Evolutionary conservation across 2,329 filamentous ascomycete genomes (phyloP).

Genomic region (Spiromastix sp.): DNA sequence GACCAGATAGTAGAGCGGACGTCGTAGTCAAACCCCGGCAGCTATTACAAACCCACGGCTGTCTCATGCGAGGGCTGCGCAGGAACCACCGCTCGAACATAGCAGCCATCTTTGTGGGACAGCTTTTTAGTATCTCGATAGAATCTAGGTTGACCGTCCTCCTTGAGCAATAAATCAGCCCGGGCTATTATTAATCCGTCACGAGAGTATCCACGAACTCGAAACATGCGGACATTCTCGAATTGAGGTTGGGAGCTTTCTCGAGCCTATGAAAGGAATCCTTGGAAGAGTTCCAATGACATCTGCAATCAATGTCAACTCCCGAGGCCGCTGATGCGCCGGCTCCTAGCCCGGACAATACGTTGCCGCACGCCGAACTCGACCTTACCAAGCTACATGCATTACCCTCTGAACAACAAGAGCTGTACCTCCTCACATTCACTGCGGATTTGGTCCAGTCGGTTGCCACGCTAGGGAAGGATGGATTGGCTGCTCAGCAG

Average conservation of each 20-base stretch:
- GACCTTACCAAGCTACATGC: slow-evolving; percentile 82
- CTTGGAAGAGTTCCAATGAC: no score
- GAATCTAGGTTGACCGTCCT: no score
- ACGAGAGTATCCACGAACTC: no score
- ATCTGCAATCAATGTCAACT: slow-evolving; percentile 36
- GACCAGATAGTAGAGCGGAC: slow-evolving; percentile 49
- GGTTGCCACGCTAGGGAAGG: slow-evolving; percentile 59
- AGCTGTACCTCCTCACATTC: slow-evolving; percentile 85
- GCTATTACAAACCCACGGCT: slow-evolving; percentile 12
- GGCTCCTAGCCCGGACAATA: slow-evolving; percentile 26
- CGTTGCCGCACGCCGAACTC: slow-evolving; percentile 49
- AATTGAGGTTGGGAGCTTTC: no score
- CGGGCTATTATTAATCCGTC: no score
- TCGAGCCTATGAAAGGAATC: no score
- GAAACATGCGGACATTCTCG: no score
- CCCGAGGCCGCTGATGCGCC: slow-evolving; percentile 21
- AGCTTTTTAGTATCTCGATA: not conserved
- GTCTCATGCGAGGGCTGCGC: slow-evolving; percentile 1
- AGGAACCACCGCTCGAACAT: slow-evolving; percentile 4
- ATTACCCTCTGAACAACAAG: slow-evolving; percentile 87
- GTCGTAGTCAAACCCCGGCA: slow-evolving; percentile 41
- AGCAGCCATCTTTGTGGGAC: slow-evolving; percentile 10
- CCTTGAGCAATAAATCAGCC: no score
- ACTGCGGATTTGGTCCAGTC: slow-evolving; percentile 73
- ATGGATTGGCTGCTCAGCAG: slow-evolving; percentile 80